Conservation (phyloP, 148 eudicot species). For the Fallopia convolvulus region DNA sequence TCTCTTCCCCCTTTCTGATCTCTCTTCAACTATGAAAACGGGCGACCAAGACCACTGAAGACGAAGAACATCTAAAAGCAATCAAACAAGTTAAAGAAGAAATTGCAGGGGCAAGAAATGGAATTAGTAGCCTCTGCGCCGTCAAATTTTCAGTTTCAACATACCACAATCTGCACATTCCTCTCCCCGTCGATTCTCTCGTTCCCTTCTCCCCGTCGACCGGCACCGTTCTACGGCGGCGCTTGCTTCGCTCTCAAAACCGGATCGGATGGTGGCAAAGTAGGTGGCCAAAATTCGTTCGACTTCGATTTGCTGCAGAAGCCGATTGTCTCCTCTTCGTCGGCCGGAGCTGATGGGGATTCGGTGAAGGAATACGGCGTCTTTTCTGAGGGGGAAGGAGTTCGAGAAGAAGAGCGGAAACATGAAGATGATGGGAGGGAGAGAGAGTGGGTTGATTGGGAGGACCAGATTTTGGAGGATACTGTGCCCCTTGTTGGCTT, state of each 20-base stretch:
- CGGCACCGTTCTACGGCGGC: slow-evolving; percentile 2
- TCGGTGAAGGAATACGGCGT: slow-evolving; percentile 9
- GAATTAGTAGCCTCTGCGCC: slow-evolving; percentile 8
- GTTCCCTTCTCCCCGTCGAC: slow-evolving; percentile 13
- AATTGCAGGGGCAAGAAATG: not conserved
- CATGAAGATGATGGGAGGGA: slow-evolving; percentile 12
- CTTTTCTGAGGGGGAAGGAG: slow-evolving; percentile 18
- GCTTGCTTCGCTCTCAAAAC: slow-evolving; percentile 24
- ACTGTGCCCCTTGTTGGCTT: slow-evolving; percentile 91
- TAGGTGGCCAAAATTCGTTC: slow-evolving; percentile 22
- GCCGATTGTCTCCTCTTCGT: slow-evolving; percentile 31
- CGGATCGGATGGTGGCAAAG: slow-evolving; percentile 14
- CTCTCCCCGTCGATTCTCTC: slow-evolving; percentile 24
- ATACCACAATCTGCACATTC: slow-evolving; percentile 17
- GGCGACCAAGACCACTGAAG: not conserved
- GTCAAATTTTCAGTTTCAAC: slow-evolving; percentile 4
- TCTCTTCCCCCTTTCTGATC: slow-evolving; percentile 6
- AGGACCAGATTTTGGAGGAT: slow-evolving; percentile 74
- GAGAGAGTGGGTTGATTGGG: slow-evolving; percentile 71
- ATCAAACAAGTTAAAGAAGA: not conserved
- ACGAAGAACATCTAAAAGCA: not conserved
- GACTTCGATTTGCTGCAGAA: slow-evolving; percentile 49
- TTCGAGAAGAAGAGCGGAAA: not conserved
- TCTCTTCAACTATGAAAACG: not conserved
- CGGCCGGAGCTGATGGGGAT: slow-evolving; percentile 14